These are phyloP conservation scores for Cordyceps cicadae DNA, from an alignment of 2,329 filamentous ascomycete species.

Conservation along the genomic window DNA sequence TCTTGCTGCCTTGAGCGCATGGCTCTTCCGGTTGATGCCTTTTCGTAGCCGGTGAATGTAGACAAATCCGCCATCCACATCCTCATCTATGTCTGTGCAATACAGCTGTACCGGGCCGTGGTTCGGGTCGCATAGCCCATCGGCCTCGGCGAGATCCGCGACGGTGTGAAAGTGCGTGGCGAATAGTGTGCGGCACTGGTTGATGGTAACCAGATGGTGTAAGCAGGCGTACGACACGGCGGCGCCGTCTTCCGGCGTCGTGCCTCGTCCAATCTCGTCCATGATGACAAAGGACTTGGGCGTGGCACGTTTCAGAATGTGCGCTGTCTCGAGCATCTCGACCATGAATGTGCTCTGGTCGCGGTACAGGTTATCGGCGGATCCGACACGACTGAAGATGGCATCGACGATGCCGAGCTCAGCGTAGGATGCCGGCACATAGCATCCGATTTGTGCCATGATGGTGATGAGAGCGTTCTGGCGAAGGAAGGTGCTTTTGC, in stretches of 20 bases:
- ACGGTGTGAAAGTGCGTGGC: constrained; percentile 90
- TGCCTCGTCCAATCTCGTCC: constrained; percentile 94
- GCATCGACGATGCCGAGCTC: constrained; percentile 90
- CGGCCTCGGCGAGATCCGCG: constrained; percentile 62
- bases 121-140: constrained; percentile 31
- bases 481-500: constrained; percentile 90
- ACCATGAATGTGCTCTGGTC: constrained; percentile 99
- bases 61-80: constrained; percentile 60
- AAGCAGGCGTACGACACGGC: constrained; percentile 86
- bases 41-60: constrained; percentile 76
- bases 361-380: constrained; percentile 87
- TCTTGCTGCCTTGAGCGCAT: constrained; percentile 89
- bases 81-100: constrained; percentile 83
- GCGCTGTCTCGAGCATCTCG: constrained; percentile 94
- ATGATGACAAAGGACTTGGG: constrained; percentile 86
- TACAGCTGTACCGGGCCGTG: constrained; percentile 56
- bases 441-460: constrained; percentile 84
- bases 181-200: constrained; percentile 74
- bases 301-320: constrained; percentile 80
- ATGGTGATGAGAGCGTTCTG: constrained; percentile 94
- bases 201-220: constrained; percentile 71
- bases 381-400: constrained; percentile 87
- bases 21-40: constrained; percentile 78
- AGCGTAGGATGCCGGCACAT: constrained; percentile 81
- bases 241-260: constrained; percentile 83